A percentile compares a stretch with the other conserved stretches of the same genome.
Conservation (phyloP, 2,329 filamentous ascomycete genomes). For the Aspergillus sp. region DNA sequence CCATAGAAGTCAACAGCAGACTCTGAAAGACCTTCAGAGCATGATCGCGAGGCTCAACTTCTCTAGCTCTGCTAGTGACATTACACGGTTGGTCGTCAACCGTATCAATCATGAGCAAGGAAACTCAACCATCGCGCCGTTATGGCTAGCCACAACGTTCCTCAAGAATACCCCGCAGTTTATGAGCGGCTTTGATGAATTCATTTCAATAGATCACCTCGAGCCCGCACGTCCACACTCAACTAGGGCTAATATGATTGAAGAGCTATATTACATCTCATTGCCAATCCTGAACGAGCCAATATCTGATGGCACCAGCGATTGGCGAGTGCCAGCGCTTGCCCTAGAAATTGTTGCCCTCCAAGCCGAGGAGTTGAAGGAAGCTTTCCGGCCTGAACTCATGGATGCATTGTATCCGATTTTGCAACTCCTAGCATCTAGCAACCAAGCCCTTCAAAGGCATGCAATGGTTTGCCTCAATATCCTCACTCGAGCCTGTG, state of each 20-base stretch:
- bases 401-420: slow-evolving; percentile 90
- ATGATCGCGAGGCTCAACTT: slow-evolving; percentile 57
- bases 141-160: slow-evolving; percentile 78
- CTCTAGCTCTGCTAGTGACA: slow-evolving; percentile 44
- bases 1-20: slow-evolving; percentile 65
- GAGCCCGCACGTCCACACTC: slow-evolving; percentile 27
- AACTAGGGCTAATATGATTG: slow-evolving; percentile 38
- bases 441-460: slow-evolving; percentile 64
- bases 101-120: slow-evolving; percentile 60
- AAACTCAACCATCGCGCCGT: slow-evolving; percentile 64
- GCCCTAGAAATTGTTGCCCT: slow-evolving; percentile 79
- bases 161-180: slow-evolving; percentile 58
- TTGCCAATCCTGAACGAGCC: slow-evolving; percentile 41
- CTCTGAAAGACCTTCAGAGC: slow-evolving; percentile 61
- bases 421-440: slow-evolving; percentile 81
- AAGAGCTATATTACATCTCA: slow-evolving; percentile 46
- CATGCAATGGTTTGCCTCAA: slow-evolving; percentile 86
- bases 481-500: slow-evolving; percentile 71
- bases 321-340: slow-evolving; percentile 75
- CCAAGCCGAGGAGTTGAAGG: slow-evolving; percentile 65
- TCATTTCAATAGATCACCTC: slow-evolving; percentile 58
- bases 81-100: slow-evolving; percentile 67
- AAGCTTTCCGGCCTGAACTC: slow-evolving; percentile 76
- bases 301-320: slow-evolving; percentile 41
- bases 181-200: slow-evolving; percentile 61